Evolutionary conservation across 129 eudicot species (phyloP).

Genomic region (Flaveria linearis): DNA sequence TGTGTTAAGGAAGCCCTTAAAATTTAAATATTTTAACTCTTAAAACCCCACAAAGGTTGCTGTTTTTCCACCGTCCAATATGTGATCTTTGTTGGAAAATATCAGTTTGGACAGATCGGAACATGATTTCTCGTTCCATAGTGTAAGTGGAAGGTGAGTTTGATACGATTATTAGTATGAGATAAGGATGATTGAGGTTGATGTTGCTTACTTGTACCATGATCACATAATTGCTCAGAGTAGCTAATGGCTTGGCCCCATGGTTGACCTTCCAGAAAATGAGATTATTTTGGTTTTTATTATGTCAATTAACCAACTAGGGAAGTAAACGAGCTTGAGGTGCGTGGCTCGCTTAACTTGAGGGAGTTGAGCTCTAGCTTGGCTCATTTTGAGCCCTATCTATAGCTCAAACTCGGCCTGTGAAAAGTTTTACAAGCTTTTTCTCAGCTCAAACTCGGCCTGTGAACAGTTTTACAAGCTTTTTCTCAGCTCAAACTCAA

Average conservation of each 20-base stretch:
- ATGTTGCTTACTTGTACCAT: slow-evolving; percentile 24
- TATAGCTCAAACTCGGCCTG: not conserved
- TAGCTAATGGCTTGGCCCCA: slow-evolving; percentile 12
- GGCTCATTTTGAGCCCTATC: not conserved
- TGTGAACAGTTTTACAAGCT: not conserved
- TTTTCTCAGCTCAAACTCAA: not conserved
- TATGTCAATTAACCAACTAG: slow-evolving; percentile 18
- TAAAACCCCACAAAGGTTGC: slow-evolving; percentile 24
- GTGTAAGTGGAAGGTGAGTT: slow-evolving; percentile 37
- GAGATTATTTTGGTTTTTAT: slow-evolving; percentile 8
- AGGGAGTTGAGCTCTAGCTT: slow-evolving; percentile 4
- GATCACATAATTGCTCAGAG: slow-evolving; percentile 14
- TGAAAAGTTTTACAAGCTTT: not conserved
- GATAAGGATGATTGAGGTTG: slow-evolving; percentile 23
- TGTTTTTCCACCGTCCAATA: slow-evolving; percentile 11
- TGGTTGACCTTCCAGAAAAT: slow-evolving; percentile 12
- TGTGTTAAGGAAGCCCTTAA: not conserved
- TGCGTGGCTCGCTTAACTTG: not conserved
- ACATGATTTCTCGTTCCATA: slow-evolving; percentile 12
- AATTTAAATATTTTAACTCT: slow-evolving; percentile 7
- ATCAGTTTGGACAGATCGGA: slow-evolving; percentile 26
- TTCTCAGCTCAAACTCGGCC: not conserved
- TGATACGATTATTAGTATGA: slow-evolving; percentile 19
- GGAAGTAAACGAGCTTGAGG: not conserved
- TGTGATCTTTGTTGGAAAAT: slow-evolving; percentile 18